Conservation (phyloP, 108 stramenopile species). For the Phaeodactylum tricornutum region DNA sequence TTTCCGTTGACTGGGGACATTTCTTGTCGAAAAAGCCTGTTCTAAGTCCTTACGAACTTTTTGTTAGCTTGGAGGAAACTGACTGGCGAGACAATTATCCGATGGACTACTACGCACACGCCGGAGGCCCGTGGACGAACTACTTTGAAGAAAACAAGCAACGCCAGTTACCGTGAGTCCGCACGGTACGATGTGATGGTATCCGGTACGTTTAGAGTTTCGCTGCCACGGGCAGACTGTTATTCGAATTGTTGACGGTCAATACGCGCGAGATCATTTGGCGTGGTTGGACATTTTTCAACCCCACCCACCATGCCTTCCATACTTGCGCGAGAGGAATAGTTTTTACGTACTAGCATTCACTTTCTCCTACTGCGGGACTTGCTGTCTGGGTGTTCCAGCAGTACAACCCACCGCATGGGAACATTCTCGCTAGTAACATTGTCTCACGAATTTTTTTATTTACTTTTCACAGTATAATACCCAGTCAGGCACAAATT, state of each 20-base stretch:
- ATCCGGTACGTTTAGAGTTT: not conserved
- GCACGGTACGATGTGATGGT: not conserved
- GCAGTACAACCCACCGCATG: not conserved
- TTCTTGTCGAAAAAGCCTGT: slow-evolving; percentile 64
- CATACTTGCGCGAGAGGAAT: slow-evolving; percentile 4
- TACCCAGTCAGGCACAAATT: no score
- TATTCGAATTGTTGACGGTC: not conserved
- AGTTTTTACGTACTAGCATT: not conserved
- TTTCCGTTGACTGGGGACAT: slow-evolving; percentile 97
- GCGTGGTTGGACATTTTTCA: not conserved
- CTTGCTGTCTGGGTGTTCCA: not conserved
- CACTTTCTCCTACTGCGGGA: slow-evolving; percentile 3
- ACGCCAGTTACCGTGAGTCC: slow-evolving; percentile 6
- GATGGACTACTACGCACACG: slow-evolving; percentile 95
- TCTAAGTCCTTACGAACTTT: slow-evolving; percentile 88
- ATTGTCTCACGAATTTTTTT: no score
- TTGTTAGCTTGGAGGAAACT: slow-evolving; percentile 72
- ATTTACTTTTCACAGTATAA: no score
- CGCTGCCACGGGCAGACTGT: not conserved
- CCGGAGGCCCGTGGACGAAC: slow-evolving; percentile 90
- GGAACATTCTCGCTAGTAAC: slow-evolving; percentile 5
- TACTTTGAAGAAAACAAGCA: slow-evolving; percentile 57
- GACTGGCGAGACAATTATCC: slow-evolving; percentile 71
- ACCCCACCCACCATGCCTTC: not conserved
- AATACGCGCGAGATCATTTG: slow-evolving; percentile 2